A percentile compares a stretch with the other conserved stretches of the same genome.
Conservation (phyloP, 2,329 filamentous ascomycete species). For the Fusarium sambucinum region DNA sequence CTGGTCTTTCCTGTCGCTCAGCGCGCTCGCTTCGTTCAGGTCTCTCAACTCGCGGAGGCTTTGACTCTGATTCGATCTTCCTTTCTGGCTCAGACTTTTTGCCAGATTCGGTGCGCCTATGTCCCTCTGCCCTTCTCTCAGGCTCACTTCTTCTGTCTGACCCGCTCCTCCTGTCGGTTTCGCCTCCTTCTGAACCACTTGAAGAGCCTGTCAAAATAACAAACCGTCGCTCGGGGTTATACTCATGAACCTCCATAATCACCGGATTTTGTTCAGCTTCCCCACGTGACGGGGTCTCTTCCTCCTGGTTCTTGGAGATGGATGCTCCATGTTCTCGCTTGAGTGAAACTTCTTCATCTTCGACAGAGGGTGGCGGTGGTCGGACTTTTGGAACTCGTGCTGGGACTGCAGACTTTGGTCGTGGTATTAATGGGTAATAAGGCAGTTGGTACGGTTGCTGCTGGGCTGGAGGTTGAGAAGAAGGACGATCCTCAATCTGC, state of each 20-base stretch:
- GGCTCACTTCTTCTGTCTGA: constrained; percentile 17
- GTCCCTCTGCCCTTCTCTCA: constrained; percentile 13
- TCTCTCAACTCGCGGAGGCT: constrained; percentile 18
- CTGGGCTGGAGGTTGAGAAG: constrained; percentile 34
- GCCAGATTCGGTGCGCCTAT: constrained; percentile 11
- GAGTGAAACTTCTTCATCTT: constrained; percentile 75
- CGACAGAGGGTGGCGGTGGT: constrained; percentile 74
- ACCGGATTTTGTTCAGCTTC: constrained; percentile 76
- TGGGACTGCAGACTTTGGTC: constrained; percentile 29
- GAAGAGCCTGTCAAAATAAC: constrained; percentile 64
- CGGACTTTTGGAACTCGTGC: constrained; percentile 50
- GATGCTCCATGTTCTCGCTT: constrained; percentile 68
- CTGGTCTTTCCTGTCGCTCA: constrained; percentile 2
- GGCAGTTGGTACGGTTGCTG: constrained; percentile 37
- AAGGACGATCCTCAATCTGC: constrained; percentile 34
- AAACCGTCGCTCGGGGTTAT: constrained; percentile 74
- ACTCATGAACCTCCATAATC: constrained; percentile 70
- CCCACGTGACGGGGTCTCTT: constrained; percentile 72
- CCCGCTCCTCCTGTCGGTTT: constrained; percentile 42
- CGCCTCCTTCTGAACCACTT: constrained; percentile 44
- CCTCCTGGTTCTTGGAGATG: constrained; percentile 52
- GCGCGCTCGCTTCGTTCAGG: background rate
- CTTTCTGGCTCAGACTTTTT: constrained; percentile 15
- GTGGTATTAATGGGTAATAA: constrained; percentile 34
- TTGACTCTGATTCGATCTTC: constrained; percentile 13